These are phyloP conservation scores for Dothistroma septosporum DNA, from an alignment of 2,329 filamentous ascomycete genomes.

Conservation along the genomic window DNA sequence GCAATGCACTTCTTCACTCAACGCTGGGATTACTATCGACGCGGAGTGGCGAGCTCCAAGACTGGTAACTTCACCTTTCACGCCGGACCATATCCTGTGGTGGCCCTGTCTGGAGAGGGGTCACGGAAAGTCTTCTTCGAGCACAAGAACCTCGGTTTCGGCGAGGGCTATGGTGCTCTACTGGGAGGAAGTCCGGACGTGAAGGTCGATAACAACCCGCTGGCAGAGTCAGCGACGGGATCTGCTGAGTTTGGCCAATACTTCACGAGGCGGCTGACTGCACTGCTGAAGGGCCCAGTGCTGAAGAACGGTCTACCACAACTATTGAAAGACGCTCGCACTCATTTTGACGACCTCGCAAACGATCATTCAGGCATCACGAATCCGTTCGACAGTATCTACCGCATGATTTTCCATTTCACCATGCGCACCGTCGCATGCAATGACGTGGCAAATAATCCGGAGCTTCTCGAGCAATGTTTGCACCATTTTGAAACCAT, in stretches of 20 bases:
- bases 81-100: constrained; percentile 44
- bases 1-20: constrained; percentile 46
- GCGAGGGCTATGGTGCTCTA: constrained; percentile 39
- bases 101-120: constrained; percentile 44
- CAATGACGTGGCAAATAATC: constrained; percentile 51
- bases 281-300: constrained; percentile 27
- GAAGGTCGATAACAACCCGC: constrained; percentile 23
- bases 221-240: constrained; percentile 17
- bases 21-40: constrained; percentile 44
- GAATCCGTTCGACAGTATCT: constrained; percentile 54
- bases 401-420: constrained; percentile 52
- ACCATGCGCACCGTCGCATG: constrained; percentile 55
- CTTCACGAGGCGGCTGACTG: constrained; percentile 26
- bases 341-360: constrained; percentile 38
- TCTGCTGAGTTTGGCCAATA: constrained; percentile 21
- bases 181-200: constrained; percentile 32
- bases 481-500: constrained; percentile 47
- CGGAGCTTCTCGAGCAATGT: constrained; percentile 40
- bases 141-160: constrained; percentile 42
- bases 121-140: constrained; percentile 46
- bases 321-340: constrained; percentile 44
- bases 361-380: constrained; percentile 37
- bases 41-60: constrained; percentile 31
- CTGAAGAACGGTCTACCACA: constrained; percentile 36
- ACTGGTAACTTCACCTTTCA: constrained; percentile 50